Evolutionary conservation across 192 early-diverging fungal genomes (phyloP), one percentile per base, ranked within the genome.

Genomic region (Rhizophagus prolifer): DNA sequence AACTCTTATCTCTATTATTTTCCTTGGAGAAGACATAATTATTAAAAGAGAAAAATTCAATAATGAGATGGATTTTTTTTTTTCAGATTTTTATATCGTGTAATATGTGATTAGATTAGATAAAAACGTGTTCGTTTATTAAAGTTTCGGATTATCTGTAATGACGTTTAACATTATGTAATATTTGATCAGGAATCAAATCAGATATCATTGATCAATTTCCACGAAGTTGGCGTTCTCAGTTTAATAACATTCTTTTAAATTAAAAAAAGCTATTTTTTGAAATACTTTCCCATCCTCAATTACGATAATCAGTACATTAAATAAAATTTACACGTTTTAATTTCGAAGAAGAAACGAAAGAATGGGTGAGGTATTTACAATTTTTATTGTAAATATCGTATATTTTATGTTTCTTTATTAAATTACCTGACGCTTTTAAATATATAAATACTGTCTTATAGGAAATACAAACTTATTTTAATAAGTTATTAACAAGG

Each of bases 1-100:
- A n/a, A 96, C 95, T 26, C 81, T 85, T 82, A 99, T 95, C 67
- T 83, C 7, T 38, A 38, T 79, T 74, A 88, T 85, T 75, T 85
- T 86, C 64, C 79, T 82, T 59, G 54, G n/a, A 54, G 36, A 8
- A n/a, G 6, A 28, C 73, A 75, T 75, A 21, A 44, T n/a, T 30
- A 14, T 47, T 50, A 54, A 50, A 58, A 13, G 26, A 66, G 7
- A 6, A 34, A 31, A 21, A 19, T 36, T 28, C 26, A 21, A 14
- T 19, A n/a, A 10, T 25, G 16, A 31, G 16, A 19, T 34, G 30
- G 4, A 38, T 66, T 31, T 19, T 19, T 65, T 65, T 16, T 65
- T 14, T 30, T 19, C 30, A 6, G 63, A 54, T 54, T 14, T 19
- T 54, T 54, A 54, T 54, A 19, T 19, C 19, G 13, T 54, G 13